Percentiles rank a stretch among this genome's conserved stretches.
These are phyloP conservation scores for Taphrina betulina DNA, from an alignment of 1,139 yeast species.

Conservation along the genomic window DNA sequence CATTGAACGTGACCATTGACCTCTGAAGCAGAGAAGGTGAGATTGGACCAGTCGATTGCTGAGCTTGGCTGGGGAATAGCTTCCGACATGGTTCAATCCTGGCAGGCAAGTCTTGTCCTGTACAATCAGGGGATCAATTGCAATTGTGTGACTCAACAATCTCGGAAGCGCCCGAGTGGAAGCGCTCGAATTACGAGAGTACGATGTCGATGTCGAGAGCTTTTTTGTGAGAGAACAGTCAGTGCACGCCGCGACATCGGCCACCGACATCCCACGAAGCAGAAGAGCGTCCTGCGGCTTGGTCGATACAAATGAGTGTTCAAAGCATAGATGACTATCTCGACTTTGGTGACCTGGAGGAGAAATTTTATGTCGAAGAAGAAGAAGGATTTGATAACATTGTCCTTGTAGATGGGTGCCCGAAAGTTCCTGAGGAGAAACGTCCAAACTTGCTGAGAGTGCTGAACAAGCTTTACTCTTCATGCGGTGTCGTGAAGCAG, in stretches of 20 bases:
- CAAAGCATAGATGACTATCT: slow-evolving; percentile 58
- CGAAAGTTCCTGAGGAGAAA: slow-evolving; percentile 88
- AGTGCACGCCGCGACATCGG: too few relatives aligned
- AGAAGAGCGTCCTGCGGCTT: too few relatives aligned
- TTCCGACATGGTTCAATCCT: too few relatives aligned
- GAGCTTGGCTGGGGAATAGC: slow-evolving; percentile 7
- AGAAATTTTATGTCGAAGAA: slow-evolving; percentile 61
- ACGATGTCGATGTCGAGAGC: too few relatives aligned
- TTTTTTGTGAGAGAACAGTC: too few relatives aligned
- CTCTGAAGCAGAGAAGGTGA: slow-evolving; percentile 13
- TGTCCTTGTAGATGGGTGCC: slow-evolving; percentile 92
- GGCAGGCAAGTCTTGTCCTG: too few relatives aligned
- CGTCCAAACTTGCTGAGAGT: slow-evolving; percentile 82
- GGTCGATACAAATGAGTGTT: slow-evolving; percentile 45
- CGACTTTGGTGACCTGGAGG: slow-evolving; percentile 87
- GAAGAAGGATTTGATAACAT: slow-evolving; percentile 71
- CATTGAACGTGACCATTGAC: slow-evolving; percentile 32
- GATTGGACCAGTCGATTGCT: slow-evolving; percentile 23
- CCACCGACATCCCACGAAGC: too few relatives aligned
- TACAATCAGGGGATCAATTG: too few relatives aligned
- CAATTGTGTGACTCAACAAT: too few relatives aligned
- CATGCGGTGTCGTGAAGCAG: slow-evolving; percentile 69
- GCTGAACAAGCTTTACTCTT: slow-evolving; percentile 70
- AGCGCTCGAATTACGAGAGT: too few relatives aligned
- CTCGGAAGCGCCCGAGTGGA: too few relatives aligned